These are phyloP conservation scores for Chlamydomonas sp. DNA, from an alignment of 139 green algal species.

Conservation along the genomic window DNA sequence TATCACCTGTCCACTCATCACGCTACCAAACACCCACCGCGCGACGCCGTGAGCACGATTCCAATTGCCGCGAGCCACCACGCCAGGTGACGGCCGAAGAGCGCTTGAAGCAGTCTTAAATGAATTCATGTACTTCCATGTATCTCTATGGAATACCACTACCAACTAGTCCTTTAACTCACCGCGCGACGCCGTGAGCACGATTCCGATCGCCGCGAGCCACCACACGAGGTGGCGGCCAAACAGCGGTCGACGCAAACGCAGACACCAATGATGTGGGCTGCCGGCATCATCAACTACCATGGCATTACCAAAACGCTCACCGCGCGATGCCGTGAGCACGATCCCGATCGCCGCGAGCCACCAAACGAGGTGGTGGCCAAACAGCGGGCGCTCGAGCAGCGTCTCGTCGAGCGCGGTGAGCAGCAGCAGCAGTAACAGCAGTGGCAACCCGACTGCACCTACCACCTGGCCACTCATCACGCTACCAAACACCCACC, in stretches of 20 bases:
- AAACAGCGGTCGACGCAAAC: constrained; percentile 51
- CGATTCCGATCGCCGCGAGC: constrained; percentile 62
- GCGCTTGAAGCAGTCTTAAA: constrained; percentile 62
- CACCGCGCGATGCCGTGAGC: too few species aligned
- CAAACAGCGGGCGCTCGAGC: constrained; percentile 68
- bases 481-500: background rate
- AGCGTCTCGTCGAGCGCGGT: constrained; percentile 69
- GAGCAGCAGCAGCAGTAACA: constrained; percentile 64
- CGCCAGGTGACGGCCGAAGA: constrained; percentile 61
- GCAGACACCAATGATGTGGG: too few species aligned
- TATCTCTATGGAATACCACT: too few species aligned
- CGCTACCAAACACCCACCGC: too few species aligned
- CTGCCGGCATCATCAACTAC: too few species aligned
- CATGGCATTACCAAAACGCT: too few species aligned
- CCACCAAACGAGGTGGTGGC: constrained; percentile 73
- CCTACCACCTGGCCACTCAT: too few species aligned
- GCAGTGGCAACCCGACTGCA: constrained; percentile 66
- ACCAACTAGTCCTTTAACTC: background rate
- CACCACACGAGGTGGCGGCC: constrained; percentile 75
- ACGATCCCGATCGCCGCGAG: constrained; percentile 63
- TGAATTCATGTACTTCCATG: too few species aligned
- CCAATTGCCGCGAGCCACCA: constrained; percentile 74
- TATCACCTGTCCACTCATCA: too few species aligned
- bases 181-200: constrained; percentile 52
- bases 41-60: constrained; percentile 68